Base-by-base conservation (phyloP, 257 asterid species). In the Fraxinus anomala region DNA sequence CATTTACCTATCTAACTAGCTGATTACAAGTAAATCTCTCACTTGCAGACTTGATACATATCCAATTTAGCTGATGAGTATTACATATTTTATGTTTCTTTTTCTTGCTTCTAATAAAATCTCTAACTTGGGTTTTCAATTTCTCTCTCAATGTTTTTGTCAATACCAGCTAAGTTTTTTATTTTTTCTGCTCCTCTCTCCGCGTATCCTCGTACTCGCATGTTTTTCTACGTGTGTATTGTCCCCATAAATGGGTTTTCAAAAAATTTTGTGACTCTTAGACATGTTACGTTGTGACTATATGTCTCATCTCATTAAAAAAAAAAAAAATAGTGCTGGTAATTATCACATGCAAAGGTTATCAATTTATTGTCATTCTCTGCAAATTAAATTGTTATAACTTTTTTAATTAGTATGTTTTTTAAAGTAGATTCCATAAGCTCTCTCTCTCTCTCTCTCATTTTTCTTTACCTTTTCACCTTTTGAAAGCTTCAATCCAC, bases 401-500 rank as follows among this genome's bases (percentile, higher is more conserved):
- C 28, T 56, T n/a, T 1, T 54, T 59, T 23, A 23, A 19, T 59
- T 59, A 19, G 23, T n/a, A n/a, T 21, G 24, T 23, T 26, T 24
- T 63, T 26, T n/a, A 10, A 8, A 23, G 19, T 24, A n/a, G 11
- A 11, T 63, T 26, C n/a, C 17, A 63, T 12, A 2, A 23, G 69
- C 36, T 26, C 1, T 63, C 0, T 23, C 7, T 63, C 69, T 63
- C 69, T 24, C 19, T 6, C 28, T 23, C 67, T n/a, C 11, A 63
- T 65, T 10, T 42, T 40, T 81, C 23, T 59, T 59, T 1, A 56
- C 26, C 30, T 70, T 74, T 75, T 75, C 39, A 33, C 61, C 69
- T 36, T 39, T 80, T 72, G 76, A 59, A 83, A 92, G 99, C 96
- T 87, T 92, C 99, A 63, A 88, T 92, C 80, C 98, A 95, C 88